Percentiles rank a stretch among this genome's conserved stretches.
Conservation (phyloP, 495 filamentous ascomycete genomes). For the Amorphotheca resinae region DNA sequence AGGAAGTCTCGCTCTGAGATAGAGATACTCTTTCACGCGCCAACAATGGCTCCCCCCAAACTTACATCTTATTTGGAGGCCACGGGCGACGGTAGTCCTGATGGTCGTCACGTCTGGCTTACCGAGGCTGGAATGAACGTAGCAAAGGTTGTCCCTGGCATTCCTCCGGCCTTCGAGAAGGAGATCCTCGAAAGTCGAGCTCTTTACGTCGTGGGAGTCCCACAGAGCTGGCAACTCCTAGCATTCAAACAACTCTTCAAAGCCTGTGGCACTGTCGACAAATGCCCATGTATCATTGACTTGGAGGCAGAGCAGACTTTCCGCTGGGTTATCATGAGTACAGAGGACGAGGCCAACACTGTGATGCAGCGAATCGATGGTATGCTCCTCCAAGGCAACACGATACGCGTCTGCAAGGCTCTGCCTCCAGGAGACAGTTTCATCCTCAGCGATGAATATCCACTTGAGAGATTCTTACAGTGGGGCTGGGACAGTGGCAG, state of each 20-base stretch:
- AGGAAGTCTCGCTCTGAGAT: no score
- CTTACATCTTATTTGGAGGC: background rate
- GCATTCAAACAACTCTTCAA: conserved; percentile 1
- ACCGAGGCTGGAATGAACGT: background rate
- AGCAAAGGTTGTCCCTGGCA: background rate
- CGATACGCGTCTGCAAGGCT: background rate
- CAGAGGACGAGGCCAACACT: background rate
- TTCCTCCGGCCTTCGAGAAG: background rate
- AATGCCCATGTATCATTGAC: conserved; percentile 5
- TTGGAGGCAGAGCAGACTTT: conserved; percentile 6
- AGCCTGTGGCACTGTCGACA: conserved; percentile 2
- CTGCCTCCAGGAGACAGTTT: background rate
- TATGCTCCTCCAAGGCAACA: background rate
- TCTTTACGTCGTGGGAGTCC: conserved; percentile 12
- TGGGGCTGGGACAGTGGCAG: background rate
- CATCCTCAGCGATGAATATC: background rate
- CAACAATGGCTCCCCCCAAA: no score
- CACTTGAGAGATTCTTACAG: background rate
- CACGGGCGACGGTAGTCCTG: background rate
- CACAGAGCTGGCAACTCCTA: background rate
- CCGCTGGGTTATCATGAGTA: conserved; percentile 14
- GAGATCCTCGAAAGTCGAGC: conserved; percentile 1
- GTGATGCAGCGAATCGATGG: background rate
- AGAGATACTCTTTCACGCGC: no score
- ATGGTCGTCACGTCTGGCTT: background rate